These are phyloP conservation scores for Pyrrhoderma noxium DNA, from an alignment of 1,284 basidiomycete genomes.

Conservation along the genomic window DNA sequence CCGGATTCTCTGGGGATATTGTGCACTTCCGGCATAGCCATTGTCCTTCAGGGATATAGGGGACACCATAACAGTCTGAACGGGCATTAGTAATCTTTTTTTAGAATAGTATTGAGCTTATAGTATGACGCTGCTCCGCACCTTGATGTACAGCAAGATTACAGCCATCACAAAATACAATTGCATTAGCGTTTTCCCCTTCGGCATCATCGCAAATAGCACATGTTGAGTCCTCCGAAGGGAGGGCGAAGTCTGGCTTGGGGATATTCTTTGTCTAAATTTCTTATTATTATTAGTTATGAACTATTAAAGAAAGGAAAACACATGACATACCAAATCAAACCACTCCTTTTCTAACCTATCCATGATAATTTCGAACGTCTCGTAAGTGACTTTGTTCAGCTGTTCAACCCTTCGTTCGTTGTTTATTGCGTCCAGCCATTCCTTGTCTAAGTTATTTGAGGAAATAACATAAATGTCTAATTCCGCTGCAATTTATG, in stretches of 20 bases:
- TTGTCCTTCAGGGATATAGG: constrained; percentile 98
- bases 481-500: no score
- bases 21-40: constrained; percentile 99
- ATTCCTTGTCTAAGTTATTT: constrained; percentile 74
- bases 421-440: constrained; percentile 83
- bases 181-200: constrained; percentile 97
- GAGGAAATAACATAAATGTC: not conserved
- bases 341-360: constrained; percentile 99
- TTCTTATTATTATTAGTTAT: constrained; percentile 9
- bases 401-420: constrained; percentile 78
- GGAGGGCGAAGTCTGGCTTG: constrained; percentile 74
- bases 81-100: no score
- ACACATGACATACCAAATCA: constrained; percentile 59
- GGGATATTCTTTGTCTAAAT: constrained; percentile 83
- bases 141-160: constrained; percentile 99
- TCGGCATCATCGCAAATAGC: constrained; percentile 98
- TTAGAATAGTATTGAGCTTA: no score
- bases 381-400: constrained; percentile 73
- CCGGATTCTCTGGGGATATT: constrained; percentile 93
- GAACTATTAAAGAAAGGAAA: not conserved
- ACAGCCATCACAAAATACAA: constrained; percentile 99
- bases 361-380: constrained; percentile 97
- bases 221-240: constrained; percentile 91
- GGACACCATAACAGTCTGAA: constrained; percentile 96
- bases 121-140: constrained; percentile 27